phyloP scores from a whole-genome alignment of 306 rosid genomes.

The Inga oerstediana region DNA sequence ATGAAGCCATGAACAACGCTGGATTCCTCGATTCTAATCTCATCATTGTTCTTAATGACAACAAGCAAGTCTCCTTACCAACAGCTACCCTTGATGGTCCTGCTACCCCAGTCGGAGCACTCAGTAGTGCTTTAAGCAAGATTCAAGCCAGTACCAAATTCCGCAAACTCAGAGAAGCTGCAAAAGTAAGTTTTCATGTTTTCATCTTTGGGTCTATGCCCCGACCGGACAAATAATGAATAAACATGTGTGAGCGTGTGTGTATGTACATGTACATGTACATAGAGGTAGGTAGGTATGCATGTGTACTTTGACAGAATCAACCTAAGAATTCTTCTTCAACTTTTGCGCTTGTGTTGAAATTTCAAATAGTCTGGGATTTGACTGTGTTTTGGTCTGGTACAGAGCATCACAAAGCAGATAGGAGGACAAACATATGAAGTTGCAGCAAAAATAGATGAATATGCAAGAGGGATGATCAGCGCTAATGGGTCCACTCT shows the following conservation, averaged over 20 bases:
- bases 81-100: constrained; percentile 88
- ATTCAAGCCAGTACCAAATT: constrained; percentile 73
- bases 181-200: constrained; percentile 10
- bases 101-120: constrained; percentile 78
- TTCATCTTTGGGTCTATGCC: not conserved
- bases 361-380: not conserved
- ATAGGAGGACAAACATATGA: constrained; percentile 47
- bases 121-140: constrained; percentile 61
- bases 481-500: too few relatives aligned
- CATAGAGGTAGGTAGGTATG: too few relatives aligned
- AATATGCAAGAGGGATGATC: too few relatives aligned
- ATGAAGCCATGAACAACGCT: constrained; percentile 83
- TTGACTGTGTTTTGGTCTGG: constrained; percentile 27
- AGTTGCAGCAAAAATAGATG: too few relatives aligned
- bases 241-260: not conserved
- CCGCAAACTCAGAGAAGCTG: constrained; percentile 72
- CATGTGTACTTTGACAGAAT: too few relatives aligned
- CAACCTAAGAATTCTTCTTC: too few relatives aligned
- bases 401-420: constrained; percentile 63
- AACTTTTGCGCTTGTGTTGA: not conserved
- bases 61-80: constrained; percentile 79
- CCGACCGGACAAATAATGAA: not conserved
- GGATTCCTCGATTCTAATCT: constrained; percentile 67
- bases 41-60: constrained; percentile 71
- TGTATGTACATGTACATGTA: too few relatives aligned